Base-by-base conservation (phyloP, 2,329 filamentous ascomycete genomes). In the Trichoderma sp. region DNA sequence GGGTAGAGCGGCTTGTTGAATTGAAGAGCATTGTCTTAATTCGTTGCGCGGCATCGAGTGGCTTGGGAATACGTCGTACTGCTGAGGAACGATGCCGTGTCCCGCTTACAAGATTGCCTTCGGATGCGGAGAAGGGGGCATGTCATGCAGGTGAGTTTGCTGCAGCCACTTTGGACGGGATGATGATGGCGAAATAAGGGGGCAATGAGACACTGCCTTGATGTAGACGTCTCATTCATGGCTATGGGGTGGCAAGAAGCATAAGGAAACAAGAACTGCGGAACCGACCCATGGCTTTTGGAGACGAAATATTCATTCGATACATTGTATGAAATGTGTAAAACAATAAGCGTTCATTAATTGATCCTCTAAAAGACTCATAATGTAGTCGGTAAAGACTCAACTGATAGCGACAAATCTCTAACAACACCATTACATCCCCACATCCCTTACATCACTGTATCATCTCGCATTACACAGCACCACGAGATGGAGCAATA, bases 401-500 rank as follows among this genome's bases (percentile, higher is more conserved):
- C 31, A 45, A 9, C 21, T 45, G 12, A 14, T 1, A 21, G 3
- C n/a, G n/a, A 53, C 50, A 53, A 56, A 56, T 6, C 11, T 21
- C 21, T 24, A 0, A 12, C 45, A 24, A 56, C n/a, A 35, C 21
- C 45, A 35, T 35, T 24, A 8, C 29, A 63, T 2, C 60, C n/a
- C 31, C 45, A 33, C 12, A 5, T 71, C 24, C 18, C 68, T 31
- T 21, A 45, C 29, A 31, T 6, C 11, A 11, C n/a, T 6, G 4
- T n/a, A 29, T 0, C 21, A 16, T 12, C 12, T 53, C 41, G 50
- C 16, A 29, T 56, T 6, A 64, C 21, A 4, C 4, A 73, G 24
- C 4, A 16, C 14, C 0, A 0, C 41, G 41, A 45, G 16, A 16
- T 3, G 14, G 53, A 24, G 63, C 16, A 9, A 84, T 83, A 2